These are phyloP conservation scores for Termitomyces sp. DNA, from an alignment of 768 basidiomycete species.

Conservation along the genomic window DNA sequence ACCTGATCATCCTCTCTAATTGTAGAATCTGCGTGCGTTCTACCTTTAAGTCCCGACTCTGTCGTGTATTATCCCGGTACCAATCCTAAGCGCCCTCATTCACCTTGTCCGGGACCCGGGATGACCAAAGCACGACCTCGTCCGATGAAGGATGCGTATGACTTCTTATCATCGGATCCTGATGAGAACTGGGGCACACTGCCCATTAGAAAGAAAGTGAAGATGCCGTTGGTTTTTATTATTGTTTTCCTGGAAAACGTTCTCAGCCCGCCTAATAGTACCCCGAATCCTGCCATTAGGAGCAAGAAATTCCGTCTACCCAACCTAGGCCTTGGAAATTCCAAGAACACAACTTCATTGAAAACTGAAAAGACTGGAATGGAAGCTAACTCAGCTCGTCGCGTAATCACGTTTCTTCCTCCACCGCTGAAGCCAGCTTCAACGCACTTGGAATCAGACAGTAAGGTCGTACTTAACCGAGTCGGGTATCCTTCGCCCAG, in stretches of 20 bases:
- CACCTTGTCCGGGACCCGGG: slow-evolving; percentile 2
- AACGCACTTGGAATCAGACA: not conserved
- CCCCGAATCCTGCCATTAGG: not conserved
- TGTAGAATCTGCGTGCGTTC: not conserved
- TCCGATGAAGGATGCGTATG: slow-evolving; percentile 22
- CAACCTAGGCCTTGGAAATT: not conserved
- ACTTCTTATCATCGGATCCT: slow-evolving; percentile 19
- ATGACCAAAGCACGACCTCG: not conserved
- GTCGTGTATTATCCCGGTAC: not conserved
- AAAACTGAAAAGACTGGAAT: slow-evolving; percentile 15
- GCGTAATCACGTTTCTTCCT: slow-evolving; percentile 22
- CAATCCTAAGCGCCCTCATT: not conserved
- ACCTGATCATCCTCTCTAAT: not conserved
- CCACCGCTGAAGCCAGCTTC: slow-evolving; percentile 14
- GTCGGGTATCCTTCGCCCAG: slow-evolving; percentile 16
- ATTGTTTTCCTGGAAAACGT: not conserved
- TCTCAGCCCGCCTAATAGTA: not conserved
- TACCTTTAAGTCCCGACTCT: not conserved
- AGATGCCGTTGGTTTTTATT: slow-evolving; percentile 14
- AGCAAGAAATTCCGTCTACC: slow-evolving; percentile 15
- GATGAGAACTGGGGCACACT: slow-evolving; percentile 36
- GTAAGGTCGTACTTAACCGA: not conserved
- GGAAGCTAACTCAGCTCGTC: slow-evolving; percentile 17
- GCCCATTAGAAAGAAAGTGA: slow-evolving; percentile 25
- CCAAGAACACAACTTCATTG: not conserved